phyloP scores from a whole-genome alignment of 768 basidiomycete genomes.

The Agaricus subrufescens region DNA sequence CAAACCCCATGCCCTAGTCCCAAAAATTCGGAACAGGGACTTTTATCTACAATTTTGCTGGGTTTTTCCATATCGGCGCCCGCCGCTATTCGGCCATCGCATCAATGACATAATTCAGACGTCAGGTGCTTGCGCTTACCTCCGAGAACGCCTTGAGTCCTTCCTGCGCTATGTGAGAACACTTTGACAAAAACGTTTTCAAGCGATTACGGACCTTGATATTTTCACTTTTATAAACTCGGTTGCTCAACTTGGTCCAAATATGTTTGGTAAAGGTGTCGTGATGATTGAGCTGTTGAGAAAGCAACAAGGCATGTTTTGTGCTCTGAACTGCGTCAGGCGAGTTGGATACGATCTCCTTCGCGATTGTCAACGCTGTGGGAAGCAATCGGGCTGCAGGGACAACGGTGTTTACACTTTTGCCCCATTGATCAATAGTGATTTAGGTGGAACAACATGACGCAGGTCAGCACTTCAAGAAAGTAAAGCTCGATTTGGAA shows the following conservation, averaged over 20 bases:
- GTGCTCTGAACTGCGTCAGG: conserved; percentile 79
- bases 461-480: neutral
- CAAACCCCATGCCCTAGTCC: neutral
- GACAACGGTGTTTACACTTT: conserved; percentile 70
- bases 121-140: conserved; percentile 31
- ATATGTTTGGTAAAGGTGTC: conserved; percentile 44
- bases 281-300: conserved; percentile 47
- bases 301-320: conserved; percentile 61
- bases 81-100: conserved; percentile 9
- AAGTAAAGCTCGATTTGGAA: conserved; percentile 11
- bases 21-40: conserved; percentile 3
- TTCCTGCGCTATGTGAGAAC: conserved; percentile 38
- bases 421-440: neutral
- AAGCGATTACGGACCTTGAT: conserved; percentile 48
- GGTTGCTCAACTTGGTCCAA: conserved; percentile 41
- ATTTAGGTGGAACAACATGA: conserved; percentile 2
- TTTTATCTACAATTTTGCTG: conserved; percentile 13
- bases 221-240: conserved; percentile 58
- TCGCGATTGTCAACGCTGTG: conserved; percentile 59
- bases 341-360: conserved; percentile 56
- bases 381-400: conserved; percentile 48
- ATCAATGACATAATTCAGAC: conserved; percentile 2
- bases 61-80: conserved; percentile 13
- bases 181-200: neutral
- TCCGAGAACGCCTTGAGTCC: conserved; percentile 65